These are phyloP conservation scores for Eucalyptus paniculata DNA, from an alignment of 345 rosid genomes.

Conservation along the genomic window DNA sequence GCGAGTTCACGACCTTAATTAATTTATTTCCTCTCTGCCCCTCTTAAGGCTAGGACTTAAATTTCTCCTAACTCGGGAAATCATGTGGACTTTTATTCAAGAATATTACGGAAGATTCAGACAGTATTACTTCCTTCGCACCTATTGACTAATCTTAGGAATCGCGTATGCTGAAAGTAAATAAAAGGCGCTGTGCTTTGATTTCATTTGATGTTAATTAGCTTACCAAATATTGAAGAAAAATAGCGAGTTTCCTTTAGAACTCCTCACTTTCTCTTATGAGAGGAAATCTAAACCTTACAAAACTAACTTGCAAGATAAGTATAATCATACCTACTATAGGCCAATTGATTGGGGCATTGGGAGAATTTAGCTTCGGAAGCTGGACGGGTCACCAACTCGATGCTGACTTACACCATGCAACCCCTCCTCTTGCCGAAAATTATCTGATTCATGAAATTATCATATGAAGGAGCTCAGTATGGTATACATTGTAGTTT, in stretches of 20 bases:
- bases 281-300: not conserved
- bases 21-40: not conserved
- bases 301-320: not conserved
- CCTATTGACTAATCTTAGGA: not conserved
- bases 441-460: not conserved
- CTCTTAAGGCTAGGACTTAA: not conserved
- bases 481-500: not conserved
- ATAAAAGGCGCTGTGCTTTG: not conserved
- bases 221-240: not conserved
- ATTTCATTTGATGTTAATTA: not conserved
- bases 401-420: not conserved
- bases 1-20: not conserved
- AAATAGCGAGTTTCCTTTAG: not conserved
- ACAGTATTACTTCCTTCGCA: not conserved
- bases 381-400: not conserved
- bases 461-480: not conserved
- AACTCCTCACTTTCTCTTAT: not conserved
- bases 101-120: not conserved
- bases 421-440: not conserved
- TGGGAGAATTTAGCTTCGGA: not conserved
- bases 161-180: not conserved
- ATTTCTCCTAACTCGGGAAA: not conserved
- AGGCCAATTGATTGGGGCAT: not conserved
- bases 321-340: not conserved
- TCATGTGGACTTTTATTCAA: not conserved